Percentiles rank a stretch among this genome's conserved stretches.
Evolutionary conservation across 306 rosid genomes (phyloP).

Genomic region (Vigna angularis): DNA sequence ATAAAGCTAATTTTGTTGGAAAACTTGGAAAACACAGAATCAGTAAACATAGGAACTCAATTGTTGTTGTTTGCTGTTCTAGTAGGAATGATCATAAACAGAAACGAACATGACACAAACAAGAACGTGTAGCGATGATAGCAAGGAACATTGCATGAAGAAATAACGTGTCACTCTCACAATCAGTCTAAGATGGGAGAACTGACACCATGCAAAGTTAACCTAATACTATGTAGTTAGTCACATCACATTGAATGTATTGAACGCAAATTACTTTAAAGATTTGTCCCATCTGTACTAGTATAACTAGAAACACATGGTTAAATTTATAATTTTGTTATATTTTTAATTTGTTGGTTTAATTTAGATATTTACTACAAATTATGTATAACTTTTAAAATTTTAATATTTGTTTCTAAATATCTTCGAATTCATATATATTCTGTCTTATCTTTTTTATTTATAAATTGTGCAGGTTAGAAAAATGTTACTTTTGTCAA

Average conservation of each 20-base stretch:
- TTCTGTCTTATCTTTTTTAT: no score
- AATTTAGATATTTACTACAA: no score
- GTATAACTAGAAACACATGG: no score
- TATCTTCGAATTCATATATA: no score
- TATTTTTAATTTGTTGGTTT: no score
- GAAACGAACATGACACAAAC: neutral
- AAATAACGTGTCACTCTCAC: conserved; percentile 21
- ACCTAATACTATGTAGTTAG: neutral
- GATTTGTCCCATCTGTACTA: no score
- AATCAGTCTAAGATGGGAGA: neutral
- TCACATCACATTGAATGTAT: neutral
- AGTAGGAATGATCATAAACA: neutral
- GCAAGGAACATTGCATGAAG: conserved; percentile 23
- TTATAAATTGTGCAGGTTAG: no score
- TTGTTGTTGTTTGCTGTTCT: neutral
- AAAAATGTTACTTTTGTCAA: no score
- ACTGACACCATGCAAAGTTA: neutral
- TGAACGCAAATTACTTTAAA: no score
- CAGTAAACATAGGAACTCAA: neutral
- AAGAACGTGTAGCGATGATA: conserved; percentile 8
- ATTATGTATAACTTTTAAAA: no score
- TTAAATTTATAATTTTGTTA: no score
- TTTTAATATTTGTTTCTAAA: no score
- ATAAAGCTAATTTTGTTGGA: neutral
- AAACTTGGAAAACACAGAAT: conserved; percentile 1